Evolutionary conservation across 2,329 filamentous ascomycete genomes (phyloP).

Genomic region (Chaetothyriales sp.): DNA sequence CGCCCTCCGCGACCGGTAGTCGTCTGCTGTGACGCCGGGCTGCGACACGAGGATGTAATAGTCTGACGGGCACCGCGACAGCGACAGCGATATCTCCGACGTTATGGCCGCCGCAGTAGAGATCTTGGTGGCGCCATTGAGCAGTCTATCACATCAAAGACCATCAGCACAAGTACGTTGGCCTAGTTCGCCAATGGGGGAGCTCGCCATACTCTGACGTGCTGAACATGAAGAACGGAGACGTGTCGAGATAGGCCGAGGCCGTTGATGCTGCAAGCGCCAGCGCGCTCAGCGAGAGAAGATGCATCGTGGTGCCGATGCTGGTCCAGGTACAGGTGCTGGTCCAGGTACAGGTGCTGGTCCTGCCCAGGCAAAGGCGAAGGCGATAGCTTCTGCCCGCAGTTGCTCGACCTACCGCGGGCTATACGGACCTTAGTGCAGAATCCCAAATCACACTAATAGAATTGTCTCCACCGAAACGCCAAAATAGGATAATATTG

Average conservation of each 20-base stretch:
- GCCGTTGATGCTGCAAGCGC: conserved; percentile 13
- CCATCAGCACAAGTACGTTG: conserved; percentile 1
- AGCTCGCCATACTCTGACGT: conserved; percentile 55
- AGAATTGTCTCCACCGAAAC: too few species aligned
- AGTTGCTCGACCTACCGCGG: too few species aligned
- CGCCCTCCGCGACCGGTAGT: conserved; percentile 45
- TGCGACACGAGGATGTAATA: conserved; percentile 69
- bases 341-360: neutral
- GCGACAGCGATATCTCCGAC: conserved; percentile 30
- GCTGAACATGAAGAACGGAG: conserved; percentile 80
- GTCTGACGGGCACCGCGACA: conserved; percentile 57
- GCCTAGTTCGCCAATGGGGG: neutral
- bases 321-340: neutral
- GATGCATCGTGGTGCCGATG: conserved; percentile 8
- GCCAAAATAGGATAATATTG: too few species aligned
- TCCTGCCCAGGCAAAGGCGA: neutral
- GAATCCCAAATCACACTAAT: too few species aligned
- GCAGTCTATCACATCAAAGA: conserved; percentile 16
- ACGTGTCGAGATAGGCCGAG: conserved; percentile 46
- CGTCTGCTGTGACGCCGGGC: conserved; percentile 55
- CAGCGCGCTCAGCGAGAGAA: conserved; percentile 11
- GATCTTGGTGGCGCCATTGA: conserved; percentile 29
- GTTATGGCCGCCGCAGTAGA: conserved; percentile 32
- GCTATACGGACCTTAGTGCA: too few species aligned
- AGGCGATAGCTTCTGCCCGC: too few species aligned